These are phyloP conservation scores for Chaetomium strumarium DNA, from an alignment of 2,329 filamentous ascomycete genomes.

Conservation along the genomic window DNA sequence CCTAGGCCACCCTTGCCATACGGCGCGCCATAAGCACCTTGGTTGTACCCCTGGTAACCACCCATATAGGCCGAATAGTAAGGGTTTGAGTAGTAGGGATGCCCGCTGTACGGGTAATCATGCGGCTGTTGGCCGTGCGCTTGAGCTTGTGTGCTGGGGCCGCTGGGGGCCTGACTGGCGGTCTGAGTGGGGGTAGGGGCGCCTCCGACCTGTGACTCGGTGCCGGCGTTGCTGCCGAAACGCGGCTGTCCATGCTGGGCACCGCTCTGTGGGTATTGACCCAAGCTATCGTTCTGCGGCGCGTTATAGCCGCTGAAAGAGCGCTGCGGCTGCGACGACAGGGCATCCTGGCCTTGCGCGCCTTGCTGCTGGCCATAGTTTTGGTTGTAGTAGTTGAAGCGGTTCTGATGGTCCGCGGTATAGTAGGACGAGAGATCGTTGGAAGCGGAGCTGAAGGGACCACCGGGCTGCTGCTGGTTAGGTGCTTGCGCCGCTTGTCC, in stretches of 20 bases:
- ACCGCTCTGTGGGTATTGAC: conserved; percentile 70
- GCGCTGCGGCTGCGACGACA: conserved; percentile 62
- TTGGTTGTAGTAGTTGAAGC: conserved; percentile 68
- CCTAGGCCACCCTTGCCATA: conserved; percentile 50
- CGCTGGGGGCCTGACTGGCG: conserved; percentile 41
- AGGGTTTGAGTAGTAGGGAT: conserved; percentile 57
- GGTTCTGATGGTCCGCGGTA: conserved; percentile 65
- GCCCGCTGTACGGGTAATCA: conserved; percentile 46
- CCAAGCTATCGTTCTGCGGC: conserved; percentile 57
- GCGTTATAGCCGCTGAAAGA: conserved; percentile 69
- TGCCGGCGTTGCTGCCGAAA: conserved; percentile 39
- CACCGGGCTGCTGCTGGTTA: conserved; percentile 55
- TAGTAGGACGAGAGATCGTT: conserved; percentile 84
- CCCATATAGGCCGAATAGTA: conserved; percentile 56
- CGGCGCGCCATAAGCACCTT: conserved; percentile 46
- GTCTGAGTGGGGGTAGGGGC: conserved; percentile 86
- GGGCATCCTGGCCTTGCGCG: conserved; percentile 63
- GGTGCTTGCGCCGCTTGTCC: conserved; percentile 54
- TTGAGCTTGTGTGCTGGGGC: conserved; percentile 31
- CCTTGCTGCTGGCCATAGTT: conserved; percentile 52
- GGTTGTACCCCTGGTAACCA: conserved; percentile 45
- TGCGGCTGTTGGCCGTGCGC: conserved; percentile 36
- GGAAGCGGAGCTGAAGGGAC: conserved; percentile 66
- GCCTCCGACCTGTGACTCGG: conserved; percentile 77
- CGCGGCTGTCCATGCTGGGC: conserved; percentile 59